Base-by-base conservation (phyloP, 2,329 filamentous ascomycete genomes). In the Calonectria crousiana region DNA sequence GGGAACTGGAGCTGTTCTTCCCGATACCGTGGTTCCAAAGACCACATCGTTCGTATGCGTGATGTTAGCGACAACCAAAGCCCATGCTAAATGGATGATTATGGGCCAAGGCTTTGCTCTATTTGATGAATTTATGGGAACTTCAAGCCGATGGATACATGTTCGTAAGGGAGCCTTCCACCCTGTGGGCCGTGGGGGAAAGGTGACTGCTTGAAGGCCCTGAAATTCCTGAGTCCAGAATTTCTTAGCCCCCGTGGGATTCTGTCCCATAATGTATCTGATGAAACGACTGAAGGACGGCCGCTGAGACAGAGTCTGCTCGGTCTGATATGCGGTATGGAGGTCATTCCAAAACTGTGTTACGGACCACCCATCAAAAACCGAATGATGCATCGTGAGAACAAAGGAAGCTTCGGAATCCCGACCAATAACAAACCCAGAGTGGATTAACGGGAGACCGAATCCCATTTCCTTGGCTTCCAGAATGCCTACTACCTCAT, bases 31-130 rank as follows among this genome's bases (percentile, higher is more conserved):
- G 11, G 20, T 49, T 8, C 47, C 65, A 23, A 67, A 67, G 6
- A 67, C 47, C 6, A 67, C 47, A 16, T 67, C 65, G 5, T 53
- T 34, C 2, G 44, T 38, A 49, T 67, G 47, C 4, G 34, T 67
- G 11, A 51, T 38, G 32, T 53, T 34, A 28, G 28, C 34, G 9
- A 53, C 30, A 16, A 53, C 32, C 2, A 67, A 20, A 53, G 65
- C 65, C 65, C 65, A 67, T 28, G 32, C 32, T 18, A 32, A 41
- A 6, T 75, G 71, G 36, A 74, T 60, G 8, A 67, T 36, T 4
- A 32, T 44, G 9, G 18, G 6, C 44, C 44, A 47, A n/a, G 44
- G 44, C 18, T 47, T 47, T 9, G 44, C n/a, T 47, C 44, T 4
- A 10, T 47, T 3, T 2, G 18, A 10, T n/a, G 44, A 4, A 20